Evolutionary conservation across 345 rosid species (phyloP).

Genomic region (Euphorbia tirucalli): DNA sequence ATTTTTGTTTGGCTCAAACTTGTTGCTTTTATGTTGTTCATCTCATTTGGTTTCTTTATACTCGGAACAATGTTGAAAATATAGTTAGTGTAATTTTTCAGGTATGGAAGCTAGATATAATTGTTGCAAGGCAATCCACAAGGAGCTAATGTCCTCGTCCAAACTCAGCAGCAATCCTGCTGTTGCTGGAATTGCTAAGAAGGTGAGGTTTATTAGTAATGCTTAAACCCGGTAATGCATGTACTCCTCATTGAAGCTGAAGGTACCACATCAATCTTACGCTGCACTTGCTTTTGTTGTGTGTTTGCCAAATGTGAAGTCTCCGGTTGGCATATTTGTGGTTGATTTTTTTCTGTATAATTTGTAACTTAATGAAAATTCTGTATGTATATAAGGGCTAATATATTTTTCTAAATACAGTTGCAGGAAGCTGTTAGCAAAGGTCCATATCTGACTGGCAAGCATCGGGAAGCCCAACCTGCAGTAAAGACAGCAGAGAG

Average conservation of each 20-base stretch:
- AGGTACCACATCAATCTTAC: not conserved
- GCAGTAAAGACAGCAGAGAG: slow-evolving; percentile 74
- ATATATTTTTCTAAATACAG: slow-evolving; percentile 35
- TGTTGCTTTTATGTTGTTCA: not conserved
- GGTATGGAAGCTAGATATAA: slow-evolving; percentile 78
- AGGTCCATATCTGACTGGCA: slow-evolving; percentile 65
- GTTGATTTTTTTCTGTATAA: not conserved
- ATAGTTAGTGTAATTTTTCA: slow-evolving; percentile 23
- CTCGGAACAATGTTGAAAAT: not conserved
- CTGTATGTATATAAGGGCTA: too few relatives aligned
- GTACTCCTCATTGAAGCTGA: not conserved
- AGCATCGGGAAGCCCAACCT: slow-evolving; percentile 58
- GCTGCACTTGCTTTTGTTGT: too few relatives aligned
- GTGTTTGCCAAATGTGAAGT: too few relatives aligned
- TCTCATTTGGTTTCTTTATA: not conserved
- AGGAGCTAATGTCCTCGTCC: slow-evolving; percentile 51
- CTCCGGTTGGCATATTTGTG: not conserved
- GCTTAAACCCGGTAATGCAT: too few relatives aligned
- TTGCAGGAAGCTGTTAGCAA: slow-evolving; percentile 77
- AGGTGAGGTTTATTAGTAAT: slow-evolving; percentile 45
- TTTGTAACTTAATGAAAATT: too few relatives aligned
- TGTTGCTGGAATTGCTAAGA: slow-evolving; percentile 44
- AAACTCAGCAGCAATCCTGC: slow-evolving; percentile 58
- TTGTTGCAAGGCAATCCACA: slow-evolving; percentile 72
- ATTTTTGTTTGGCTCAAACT: not conserved